Evolutionary conservation across 1,139 yeast species (phyloP).

Genomic region (Suhomyces guaymorum): DNA sequence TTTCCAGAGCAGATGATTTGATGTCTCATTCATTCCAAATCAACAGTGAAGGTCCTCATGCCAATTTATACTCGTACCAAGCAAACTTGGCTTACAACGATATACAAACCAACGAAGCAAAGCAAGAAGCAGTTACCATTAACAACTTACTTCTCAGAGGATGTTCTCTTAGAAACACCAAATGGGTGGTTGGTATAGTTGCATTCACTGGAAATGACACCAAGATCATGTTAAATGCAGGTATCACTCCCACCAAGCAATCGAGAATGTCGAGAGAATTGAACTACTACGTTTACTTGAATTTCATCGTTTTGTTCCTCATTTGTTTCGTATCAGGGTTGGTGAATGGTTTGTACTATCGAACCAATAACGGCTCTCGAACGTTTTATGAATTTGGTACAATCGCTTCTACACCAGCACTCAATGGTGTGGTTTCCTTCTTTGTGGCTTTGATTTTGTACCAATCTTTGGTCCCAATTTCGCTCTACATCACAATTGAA

Average conservation of each 20-base stretch:
- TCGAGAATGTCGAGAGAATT: slow-evolving; percentile 54
- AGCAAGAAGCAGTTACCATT: slow-evolving; percentile 47
- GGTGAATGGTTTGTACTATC: slow-evolving; percentile 53
- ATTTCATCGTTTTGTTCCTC: slow-evolving; percentile 48
- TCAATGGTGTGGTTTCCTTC: slow-evolving; percentile 53
- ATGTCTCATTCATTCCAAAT: slow-evolving; percentile 41
- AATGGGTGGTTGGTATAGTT: slow-evolving; percentile 56
- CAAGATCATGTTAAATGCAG: slow-evolving; percentile 59
- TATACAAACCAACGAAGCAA: slow-evolving; percentile 14
- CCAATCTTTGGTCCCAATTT: slow-evolving; percentile 61
- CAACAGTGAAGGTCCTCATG: slow-evolving; percentile 58
- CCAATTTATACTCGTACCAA: slow-evolving; percentile 54
- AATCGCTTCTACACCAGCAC: slow-evolving; percentile 50
- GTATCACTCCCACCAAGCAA: slow-evolving; percentile 57
- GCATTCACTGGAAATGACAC: slow-evolving; percentile 57
- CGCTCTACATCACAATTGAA: slow-evolving; percentile 60
- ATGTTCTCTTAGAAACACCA: slow-evolving; percentile 53
- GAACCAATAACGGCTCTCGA: slow-evolving; percentile 34
- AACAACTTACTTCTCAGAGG: slow-evolving; percentile 55
- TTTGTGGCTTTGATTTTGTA: slow-evolving; percentile 56
- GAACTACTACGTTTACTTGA: slow-evolving; percentile 50
- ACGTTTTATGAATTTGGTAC: slow-evolving; percentile 51
- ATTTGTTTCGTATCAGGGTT: slow-evolving; percentile 55
- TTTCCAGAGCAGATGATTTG: slow-evolving; percentile 47
- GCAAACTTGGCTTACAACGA: slow-evolving; percentile 45